Evolutionary conservation across 2,329 filamentous ascomycete species (phyloP).

Genomic region (Moelleriella libera): DNA sequence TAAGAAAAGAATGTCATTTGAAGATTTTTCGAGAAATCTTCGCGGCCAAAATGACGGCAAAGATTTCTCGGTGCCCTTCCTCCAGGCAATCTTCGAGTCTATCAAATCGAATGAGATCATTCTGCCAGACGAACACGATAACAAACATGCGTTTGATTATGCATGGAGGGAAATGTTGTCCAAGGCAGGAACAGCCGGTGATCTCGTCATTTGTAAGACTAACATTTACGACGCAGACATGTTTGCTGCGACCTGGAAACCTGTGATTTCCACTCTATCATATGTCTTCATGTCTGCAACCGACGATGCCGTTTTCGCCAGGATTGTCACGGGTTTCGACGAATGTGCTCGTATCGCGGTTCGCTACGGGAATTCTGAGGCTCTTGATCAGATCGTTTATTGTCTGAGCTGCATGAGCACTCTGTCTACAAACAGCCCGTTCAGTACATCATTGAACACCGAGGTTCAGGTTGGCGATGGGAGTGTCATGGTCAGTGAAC

Average conservation of each 20-base stretch:
- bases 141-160: constrained; percentile 91
- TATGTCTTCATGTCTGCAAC: constrained; percentile 99
- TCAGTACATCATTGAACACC: constrained; percentile 82
- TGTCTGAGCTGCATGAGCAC: constrained; percentile 86
- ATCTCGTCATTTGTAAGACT: constrained; percentile 68
- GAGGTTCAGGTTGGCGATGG: constrained; percentile 86
- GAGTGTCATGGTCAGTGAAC: constrained; percentile 96
- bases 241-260: constrained; percentile 92
- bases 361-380: constrained; percentile 69
- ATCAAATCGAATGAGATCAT: constrained; percentile 94
- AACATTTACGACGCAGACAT: constrained; percentile 96
- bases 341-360: constrained; percentile 90
- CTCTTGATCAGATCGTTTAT: constrained; percentile 83
- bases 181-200: constrained; percentile 65
- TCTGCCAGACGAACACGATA: constrained; percentile 91
- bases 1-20: constrained; percentile 71
- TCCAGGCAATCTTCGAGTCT: constrained; percentile 77
- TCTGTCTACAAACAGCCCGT: constrained; percentile 58
- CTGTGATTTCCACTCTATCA: constrained; percentile 84
- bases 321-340: constrained; percentile 88
- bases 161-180: constrained; percentile 90
- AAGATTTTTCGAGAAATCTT: constrained; percentile 79
- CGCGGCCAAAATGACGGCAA: constrained; percentile 75
- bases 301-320: constrained; percentile 86
- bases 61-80: constrained; percentile 72